Conservation (phyloP, 345 rosid genomes). For the Euphorbia peplus region DNA sequence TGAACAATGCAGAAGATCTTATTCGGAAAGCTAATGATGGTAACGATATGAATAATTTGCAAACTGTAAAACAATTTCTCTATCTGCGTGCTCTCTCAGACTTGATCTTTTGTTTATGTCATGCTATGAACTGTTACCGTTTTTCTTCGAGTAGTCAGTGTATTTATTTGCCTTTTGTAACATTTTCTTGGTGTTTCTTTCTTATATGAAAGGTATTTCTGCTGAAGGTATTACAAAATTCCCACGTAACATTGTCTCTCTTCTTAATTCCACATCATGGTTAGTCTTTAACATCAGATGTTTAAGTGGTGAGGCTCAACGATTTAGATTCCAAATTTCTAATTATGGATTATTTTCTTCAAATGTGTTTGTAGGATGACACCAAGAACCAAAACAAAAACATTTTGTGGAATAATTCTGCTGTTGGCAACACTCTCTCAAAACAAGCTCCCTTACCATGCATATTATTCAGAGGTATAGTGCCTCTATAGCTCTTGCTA, state of each 20-base stretch:
- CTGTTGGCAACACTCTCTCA: constrained; percentile 68
- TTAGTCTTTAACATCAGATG: constrained; percentile 23
- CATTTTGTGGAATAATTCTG: constrained; percentile 52
- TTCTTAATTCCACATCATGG: constrained; percentile 56
- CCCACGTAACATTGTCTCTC: constrained; percentile 48
- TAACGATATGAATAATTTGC: background rate
- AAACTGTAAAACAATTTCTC: background rate
- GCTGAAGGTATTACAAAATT: constrained; percentile 43
- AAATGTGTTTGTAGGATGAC: constrained; percentile 51
- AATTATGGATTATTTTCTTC: background rate
- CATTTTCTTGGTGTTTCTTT: constrained; percentile 1
- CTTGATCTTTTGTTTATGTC: background rate
- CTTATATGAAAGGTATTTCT: constrained; percentile 46
- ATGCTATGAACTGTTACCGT: background rate
- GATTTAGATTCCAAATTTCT: background rate
- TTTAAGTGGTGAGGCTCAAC: constrained; percentile 6
- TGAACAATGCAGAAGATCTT: background rate
- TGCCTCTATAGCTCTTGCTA: constrained; percentile 22
- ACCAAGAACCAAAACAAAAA: constrained; percentile 45
- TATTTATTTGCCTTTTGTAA: background rate
- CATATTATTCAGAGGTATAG: constrained; percentile 56
- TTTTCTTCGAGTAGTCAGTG: background rate
- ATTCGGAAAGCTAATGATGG: background rate
- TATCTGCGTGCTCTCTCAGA: background rate
- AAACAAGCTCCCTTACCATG: constrained; percentile 65